Evolutionary conservation across 208 protist species (phyloP), one percentile per base, ranked within the genome.

Genomic region (Spongospora subterranea): DNA sequence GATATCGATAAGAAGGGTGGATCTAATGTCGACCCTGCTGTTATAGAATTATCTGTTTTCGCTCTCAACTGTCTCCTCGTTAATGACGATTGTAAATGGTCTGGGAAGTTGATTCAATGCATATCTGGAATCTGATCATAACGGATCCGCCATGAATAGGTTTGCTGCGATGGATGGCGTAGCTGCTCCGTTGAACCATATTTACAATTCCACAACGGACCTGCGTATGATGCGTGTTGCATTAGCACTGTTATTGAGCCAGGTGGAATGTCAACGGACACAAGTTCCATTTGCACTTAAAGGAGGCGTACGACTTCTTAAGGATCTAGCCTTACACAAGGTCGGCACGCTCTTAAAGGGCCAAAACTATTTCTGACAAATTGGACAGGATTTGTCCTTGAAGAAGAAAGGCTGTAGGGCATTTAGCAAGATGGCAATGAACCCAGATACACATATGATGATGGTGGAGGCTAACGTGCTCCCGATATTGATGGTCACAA

Each of bases 211-310:
- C 6, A 82, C 71, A n/a, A 35, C n/a, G 35, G 71, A 82, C 35
- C 17, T 45, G 6, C 71, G 71, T n/a, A 35, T 82, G 11, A 6
- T 6, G 17, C 71, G 71, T n/a, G 71, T 82, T 6, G 6, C 71
- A n/a, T n/a, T 82, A n/a, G 71, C 71, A n/a, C n/a, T 82, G 71
- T n/a, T 82, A n/a, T n/a, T 82, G 17, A 82, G 71, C 71, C 71
- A 40, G 71, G 71, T 35, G 17, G 71, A 82, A n/a, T 82, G n/a
- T 43, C n/a, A 13, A 20, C 17, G n/a, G 6, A 35, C 71, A n/a
- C 71, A 82, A n/a, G 71, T 82, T 6, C 17, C 71, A n/a, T 82
- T 82, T 43, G 71, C n/a, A 13, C 6, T 20, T 20, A 13, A 6
- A 20, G 71, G 71, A 20, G 71, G 71, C 6, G 71, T 82, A 13